Evolutionary conservation across 2,329 filamentous ascomycete species (phyloP), one percentile per base, ranked within the genome.

Genomic region (Hypomyces perniciosus): DNA sequence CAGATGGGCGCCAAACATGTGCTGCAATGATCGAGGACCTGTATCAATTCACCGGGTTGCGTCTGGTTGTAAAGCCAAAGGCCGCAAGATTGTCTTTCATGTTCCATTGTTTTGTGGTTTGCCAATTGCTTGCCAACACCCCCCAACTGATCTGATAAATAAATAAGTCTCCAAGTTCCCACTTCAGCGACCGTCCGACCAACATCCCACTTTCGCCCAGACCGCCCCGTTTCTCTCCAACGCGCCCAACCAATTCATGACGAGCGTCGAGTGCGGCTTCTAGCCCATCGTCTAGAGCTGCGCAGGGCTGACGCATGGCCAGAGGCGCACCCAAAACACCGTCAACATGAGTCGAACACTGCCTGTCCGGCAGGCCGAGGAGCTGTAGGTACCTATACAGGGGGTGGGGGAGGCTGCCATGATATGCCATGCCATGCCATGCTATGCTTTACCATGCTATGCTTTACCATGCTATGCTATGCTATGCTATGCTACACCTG

Each of bases 321-420:
- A 51, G 49, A 51, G 49, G 49, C 49, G 49, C 49, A 48, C n/a
- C 49, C 49, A 35, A 41, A 47, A 51, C 43, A 51, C 49, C 44
- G 50, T 52, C 61, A 64, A 64, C 58, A 91, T 91, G 87, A 85
- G 81, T 74, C 81, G 82, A 65, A 78, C 89, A 68, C 74, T 93
- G 72, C 90, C 88, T 55, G 75, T 79, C 63, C 83, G 86, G 66
- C 90, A 95, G 76, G 88, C 88, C 57, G 89, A 93, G 72, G 89
- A 93, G 78, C 84, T 93, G 88, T 92, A 78, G 71, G 86, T 78
- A 44, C 40, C 40, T 44, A 46, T 35, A 28, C 44, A 45, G 39
- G 41, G 41, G 43, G 34, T 46, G 47, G 13, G 47, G 47, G 38
- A 35, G 47, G 42, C 35, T n/a, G 40, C 45, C 31, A 52, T 12